Evolutionary conservation across 306 rosid genomes (phyloP).

Genomic region (Benincasa hispida): DNA sequence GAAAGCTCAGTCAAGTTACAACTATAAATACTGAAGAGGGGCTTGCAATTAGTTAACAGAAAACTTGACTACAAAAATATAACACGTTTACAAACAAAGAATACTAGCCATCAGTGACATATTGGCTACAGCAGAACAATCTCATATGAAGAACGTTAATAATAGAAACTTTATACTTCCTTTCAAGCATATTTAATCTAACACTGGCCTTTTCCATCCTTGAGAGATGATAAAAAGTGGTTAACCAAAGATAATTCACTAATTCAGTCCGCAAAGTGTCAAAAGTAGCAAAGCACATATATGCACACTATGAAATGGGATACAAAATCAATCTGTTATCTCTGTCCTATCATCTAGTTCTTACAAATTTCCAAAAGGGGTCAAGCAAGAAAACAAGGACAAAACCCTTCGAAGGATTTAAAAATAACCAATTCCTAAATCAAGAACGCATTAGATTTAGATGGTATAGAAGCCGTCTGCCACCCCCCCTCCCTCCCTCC

Average conservation of each 20-base stretch:
- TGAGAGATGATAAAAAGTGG: not conserved
- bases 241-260: not conserved
- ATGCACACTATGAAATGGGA: not conserved
- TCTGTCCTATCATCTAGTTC: not conserved
- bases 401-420: not conserved
- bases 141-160: not conserved
- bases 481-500: not conserved
- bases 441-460: not conserved
- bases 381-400: not conserved
- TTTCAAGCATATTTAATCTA: not conserved
- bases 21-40: not conserved
- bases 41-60: not conserved
- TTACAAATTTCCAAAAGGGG: not conserved
- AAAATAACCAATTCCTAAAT: not conserved
- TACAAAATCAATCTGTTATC: not conserved
- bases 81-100: not conserved
- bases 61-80: not conserved
- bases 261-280: not conserved
- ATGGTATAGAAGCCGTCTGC: not conserved
- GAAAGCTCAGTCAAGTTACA: not conserved
- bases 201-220: not conserved
- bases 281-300: not conserved
- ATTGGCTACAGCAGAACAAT: not conserved
- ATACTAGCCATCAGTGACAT: not conserved
- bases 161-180: not conserved